These are phyloP conservation scores for Kokia cookei DNA, from an alignment of 441 rosid species.

Conservation along the genomic window DNA sequence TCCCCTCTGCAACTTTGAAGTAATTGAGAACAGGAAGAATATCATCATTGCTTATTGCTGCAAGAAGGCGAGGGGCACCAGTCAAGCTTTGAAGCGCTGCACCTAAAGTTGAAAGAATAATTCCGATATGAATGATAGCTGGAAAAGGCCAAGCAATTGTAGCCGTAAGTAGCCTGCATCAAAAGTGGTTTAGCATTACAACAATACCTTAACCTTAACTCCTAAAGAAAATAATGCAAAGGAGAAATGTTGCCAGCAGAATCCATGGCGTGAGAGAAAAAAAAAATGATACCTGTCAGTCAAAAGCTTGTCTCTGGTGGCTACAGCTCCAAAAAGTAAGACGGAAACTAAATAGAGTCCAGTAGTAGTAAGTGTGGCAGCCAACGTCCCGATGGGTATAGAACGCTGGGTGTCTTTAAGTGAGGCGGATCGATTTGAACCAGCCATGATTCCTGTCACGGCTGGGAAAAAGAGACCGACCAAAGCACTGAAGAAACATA, in stretches of 20 bases:
- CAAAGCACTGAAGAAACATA: constrained; percentile 62
- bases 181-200: constrained; percentile 16
- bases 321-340: constrained; percentile 81
- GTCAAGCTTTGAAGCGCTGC: constrained; percentile 98
- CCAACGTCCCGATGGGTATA: constrained; percentile 89
- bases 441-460: constrained; percentile 99
- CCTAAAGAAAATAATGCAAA: not conserved
- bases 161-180: constrained; percentile 89
- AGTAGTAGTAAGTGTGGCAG: constrained; percentile 80
- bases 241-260: not conserved
- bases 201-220: not conserved
- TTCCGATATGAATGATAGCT: constrained; percentile 77
- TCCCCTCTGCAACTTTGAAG: constrained; percentile 86
- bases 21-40: constrained; percentile 94
- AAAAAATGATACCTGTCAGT: constrained; percentile 74
- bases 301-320: constrained; percentile 82
- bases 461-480: constrained; percentile 99
- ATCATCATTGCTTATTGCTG: constrained; percentile 98
- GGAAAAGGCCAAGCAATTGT: constrained; percentile 98
- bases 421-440: constrained; percentile 95
- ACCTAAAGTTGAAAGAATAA: constrained; percentile 96
- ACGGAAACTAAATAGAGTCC: constrained; percentile 65
- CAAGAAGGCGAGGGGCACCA: constrained; percentile 97
- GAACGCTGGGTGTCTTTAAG: constrained; percentile 98
- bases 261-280: not conserved